Evolutionary conservation across 208 protist species (phyloP), one percentile per base, ranked within the genome.

Genomic region (Crithidia acanthocephali): DNA sequence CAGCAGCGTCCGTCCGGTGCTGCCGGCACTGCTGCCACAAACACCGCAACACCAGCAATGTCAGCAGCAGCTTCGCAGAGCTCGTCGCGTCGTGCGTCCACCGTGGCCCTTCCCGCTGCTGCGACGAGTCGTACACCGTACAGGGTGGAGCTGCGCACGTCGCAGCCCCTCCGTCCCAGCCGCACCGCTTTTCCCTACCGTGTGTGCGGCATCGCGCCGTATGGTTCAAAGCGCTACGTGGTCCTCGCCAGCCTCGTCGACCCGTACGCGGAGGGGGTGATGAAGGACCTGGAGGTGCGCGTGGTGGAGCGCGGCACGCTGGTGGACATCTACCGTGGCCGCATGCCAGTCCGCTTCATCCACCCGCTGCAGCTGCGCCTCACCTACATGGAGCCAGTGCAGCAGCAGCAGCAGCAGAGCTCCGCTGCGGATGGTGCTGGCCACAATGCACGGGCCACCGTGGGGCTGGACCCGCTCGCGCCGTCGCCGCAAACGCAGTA

Each of bases 331-430:
- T 91, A 85, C 61, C 83, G 86, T 13, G 85, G 81, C 18, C 76
- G 81, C 40, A 71, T 92, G 47, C 67, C 77, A 10, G 67, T 83
- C 7, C 76, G 75, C 23, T 82, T 86, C 58, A 82, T 74, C 18
- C 87, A 93, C 72, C 80, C 87, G 25, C 63, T 93, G 63, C 87
- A 93, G 70, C 81, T 88, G 53, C 72, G 68, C 59, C 79, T 93
- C 52, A 44, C 76, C 28, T 78, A 74, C 60, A 45, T 72, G n/a
- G 64, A 67, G 15, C 40, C 45, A 18, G 22, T 50, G n/a, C n/a
- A n/a, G 8, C 60, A 47, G 11, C 10, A 52, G 37, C 61, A 32
- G n/a, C 27, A 32, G 15, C 22, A 3, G 20, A 18, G 16, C 20
- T 20, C 45, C 3, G 27, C 52, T 33, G 32, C 60, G 53, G 33